Conservation (phyloP, 164 flowering plant genomes). For the Vitis amurensis region DNA sequence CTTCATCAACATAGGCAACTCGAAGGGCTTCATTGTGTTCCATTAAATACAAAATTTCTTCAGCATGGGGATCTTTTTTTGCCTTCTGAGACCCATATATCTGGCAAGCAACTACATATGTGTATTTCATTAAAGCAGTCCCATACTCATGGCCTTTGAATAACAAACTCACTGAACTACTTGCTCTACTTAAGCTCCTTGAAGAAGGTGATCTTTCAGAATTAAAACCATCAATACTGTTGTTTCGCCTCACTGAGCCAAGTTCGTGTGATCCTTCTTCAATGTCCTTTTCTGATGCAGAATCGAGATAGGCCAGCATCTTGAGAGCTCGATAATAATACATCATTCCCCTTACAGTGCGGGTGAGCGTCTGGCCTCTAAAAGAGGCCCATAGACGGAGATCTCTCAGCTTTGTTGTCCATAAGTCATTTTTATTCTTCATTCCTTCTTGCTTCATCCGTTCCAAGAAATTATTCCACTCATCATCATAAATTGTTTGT, state of each 20-base stretch:
- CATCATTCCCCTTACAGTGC: slow-evolving; percentile 81
- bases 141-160: slow-evolving; percentile 63
- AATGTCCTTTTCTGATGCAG: slow-evolving; percentile 69
- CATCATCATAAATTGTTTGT: slow-evolving; percentile 62
- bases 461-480: slow-evolving; percentile 66
- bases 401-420: slow-evolving; percentile 58
- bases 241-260: slow-evolving; percentile 34
- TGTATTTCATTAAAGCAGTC: slow-evolving; percentile 60
- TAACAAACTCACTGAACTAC: slow-evolving; percentile 39
- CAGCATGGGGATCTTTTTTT: slow-evolving; percentile 62
- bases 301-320: slow-evolving; percentile 68
- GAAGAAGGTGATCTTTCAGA: slow-evolving; percentile 32
- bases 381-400: slow-evolving; percentile 72
- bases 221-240: slow-evolving; percentile 20
- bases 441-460: slow-evolving; percentile 64
- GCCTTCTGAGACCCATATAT: slow-evolving; percentile 67
- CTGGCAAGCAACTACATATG: slow-evolving; percentile 75
- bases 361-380: slow-evolving; percentile 66
- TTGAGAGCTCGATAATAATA: slow-evolving; percentile 67
- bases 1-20: slow-evolving; percentile 74
- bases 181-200: slow-evolving; percentile 41
- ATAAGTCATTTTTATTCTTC: slow-evolving; percentile 42
- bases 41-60: slow-evolving; percentile 62
- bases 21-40: slow-evolving; percentile 62
- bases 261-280: slow-evolving; percentile 45